These are phyloP conservation scores for Stygiomarasmius scandens DNA, from an alignment of 1,284 basidiomycete species.

Conservation along the genomic window DNA sequence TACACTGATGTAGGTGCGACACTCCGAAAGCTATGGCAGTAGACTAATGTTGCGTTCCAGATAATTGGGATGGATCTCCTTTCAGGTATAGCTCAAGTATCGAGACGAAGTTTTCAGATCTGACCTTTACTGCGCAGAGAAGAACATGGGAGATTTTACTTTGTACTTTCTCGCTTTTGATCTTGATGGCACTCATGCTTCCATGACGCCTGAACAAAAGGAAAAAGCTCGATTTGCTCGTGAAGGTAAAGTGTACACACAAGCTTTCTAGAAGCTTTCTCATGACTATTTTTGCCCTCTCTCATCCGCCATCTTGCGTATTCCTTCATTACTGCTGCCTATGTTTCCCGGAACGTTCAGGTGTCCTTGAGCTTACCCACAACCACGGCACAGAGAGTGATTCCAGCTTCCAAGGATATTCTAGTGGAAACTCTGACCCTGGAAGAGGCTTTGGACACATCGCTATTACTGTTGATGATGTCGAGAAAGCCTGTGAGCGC, in stretches of 20 bases:
- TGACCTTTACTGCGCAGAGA: slow-evolving; percentile 38
- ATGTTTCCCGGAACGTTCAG: no score
- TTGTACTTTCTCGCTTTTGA: slow-evolving; percentile 85
- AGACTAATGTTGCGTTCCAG: no score
- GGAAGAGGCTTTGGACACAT: slow-evolving; percentile 85
- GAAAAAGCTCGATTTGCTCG: slow-evolving; percentile 51
- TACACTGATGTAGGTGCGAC: slow-evolving; percentile 61
- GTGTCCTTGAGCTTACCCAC: slow-evolving; percentile 86
- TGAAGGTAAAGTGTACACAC: slow-evolving; percentile 53
- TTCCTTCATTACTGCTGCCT: no score
- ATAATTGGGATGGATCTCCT: slow-evolving; percentile 88
- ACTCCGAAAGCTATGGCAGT: no score
- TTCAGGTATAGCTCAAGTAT: slow-evolving; percentile 44
- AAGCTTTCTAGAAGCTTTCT: slow-evolving; percentile 3
- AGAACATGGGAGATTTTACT: slow-evolving; percentile 63
- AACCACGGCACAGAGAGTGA: slow-evolving; percentile 90
- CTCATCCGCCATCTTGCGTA: no score
- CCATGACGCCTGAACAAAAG: slow-evolving; percentile 53
- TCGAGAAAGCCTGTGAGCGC: slow-evolving; percentile 82
- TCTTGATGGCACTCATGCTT: slow-evolving; percentile 44
- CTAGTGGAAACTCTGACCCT: slow-evolving; percentile 84
- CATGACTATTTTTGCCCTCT: no score
- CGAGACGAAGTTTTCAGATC: neutral
- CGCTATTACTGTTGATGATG: slow-evolving; percentile 82
- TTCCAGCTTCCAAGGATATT: slow-evolving; percentile 77